Evolutionary conservation across 768 basidiomycete genomes (phyloP).

Genomic region (Mycena epipterygia): DNA sequence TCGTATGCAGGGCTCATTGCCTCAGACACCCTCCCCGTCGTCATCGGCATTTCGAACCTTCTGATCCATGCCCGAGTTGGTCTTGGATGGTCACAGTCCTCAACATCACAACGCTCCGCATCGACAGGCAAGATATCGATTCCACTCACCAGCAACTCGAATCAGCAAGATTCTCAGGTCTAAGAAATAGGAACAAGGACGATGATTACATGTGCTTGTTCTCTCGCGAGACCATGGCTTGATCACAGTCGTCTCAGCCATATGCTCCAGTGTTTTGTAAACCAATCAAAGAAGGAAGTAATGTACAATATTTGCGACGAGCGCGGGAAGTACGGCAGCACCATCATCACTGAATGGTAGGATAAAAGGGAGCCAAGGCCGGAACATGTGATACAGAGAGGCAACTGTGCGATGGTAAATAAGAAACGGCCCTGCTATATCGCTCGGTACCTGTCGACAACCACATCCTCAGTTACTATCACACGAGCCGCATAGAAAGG

Average conservation of each 20-base stretch:
- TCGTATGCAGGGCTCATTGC: conserved; percentile 17
- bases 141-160: conserved; percentile 8
- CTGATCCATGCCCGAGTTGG: conserved; percentile 20
- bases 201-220: background rate
- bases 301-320: background rate
- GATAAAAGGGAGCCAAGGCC: conserved; percentile 2
- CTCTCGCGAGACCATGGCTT: background rate
- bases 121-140: conserved; percentile 16
- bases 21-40: conserved; percentile 14
- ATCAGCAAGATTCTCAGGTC: conserved; percentile 18
- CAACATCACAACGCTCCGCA: conserved; percentile 8
- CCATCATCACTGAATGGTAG: background rate
- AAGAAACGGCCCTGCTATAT: conserved; percentile 11
- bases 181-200: conserved; percentile 1
- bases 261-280: background rate
- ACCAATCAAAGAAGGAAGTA: conserved; percentile 1
- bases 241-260: background rate
- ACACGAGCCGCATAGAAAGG: conserved; percentile 10
- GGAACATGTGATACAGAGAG: background rate
- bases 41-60: conserved; percentile 13
- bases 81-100: conserved; percentile 8
- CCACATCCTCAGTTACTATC: background rate
- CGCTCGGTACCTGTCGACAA: background rate
- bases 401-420: conserved; percentile 10
- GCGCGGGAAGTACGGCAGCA: background rate